Conservation (phyloP, 2,329 filamentous ascomycete genomes). For the Clonostachys chloroleuca region DNA sequence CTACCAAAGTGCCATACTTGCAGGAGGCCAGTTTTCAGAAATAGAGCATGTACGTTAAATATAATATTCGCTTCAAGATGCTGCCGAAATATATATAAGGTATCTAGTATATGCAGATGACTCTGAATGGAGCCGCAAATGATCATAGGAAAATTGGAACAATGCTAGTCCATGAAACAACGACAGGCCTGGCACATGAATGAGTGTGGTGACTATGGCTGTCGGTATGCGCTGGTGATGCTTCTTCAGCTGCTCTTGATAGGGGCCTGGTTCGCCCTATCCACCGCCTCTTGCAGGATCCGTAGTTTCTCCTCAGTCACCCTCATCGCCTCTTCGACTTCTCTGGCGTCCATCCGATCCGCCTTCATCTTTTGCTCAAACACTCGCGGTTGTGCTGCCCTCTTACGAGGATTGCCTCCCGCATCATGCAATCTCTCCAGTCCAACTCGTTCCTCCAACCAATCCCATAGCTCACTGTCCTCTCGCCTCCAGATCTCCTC, state of each 20-base stretch:
- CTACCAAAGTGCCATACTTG: too few species aligned
- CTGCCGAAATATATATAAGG: too few species aligned
- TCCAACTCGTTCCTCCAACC: constrained; percentile 83
- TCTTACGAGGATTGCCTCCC: constrained; percentile 30
- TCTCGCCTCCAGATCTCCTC: constrained; percentile 90
- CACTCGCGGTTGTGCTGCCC: constrained; percentile 46
- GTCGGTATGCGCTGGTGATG: too few species aligned
- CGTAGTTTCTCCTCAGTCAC: constrained; percentile 83
- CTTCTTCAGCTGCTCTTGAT: constrained; percentile 1
- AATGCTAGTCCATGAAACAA: neutral
- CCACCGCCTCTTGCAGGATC: constrained; percentile 68
- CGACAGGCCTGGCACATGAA: neutral
- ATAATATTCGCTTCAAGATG: too few species aligned
- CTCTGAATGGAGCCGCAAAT: too few species aligned
- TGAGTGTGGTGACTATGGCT: too few species aligned
- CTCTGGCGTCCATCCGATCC: constrained; percentile 63
- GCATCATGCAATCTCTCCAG: constrained; percentile 52
- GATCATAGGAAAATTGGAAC: too few species aligned
- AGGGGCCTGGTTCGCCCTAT: constrained; percentile 31
- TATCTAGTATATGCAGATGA: too few species aligned
- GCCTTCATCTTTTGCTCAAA: constrained; percentile 55
- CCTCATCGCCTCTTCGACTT: constrained; percentile 75
- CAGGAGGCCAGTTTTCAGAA: too few species aligned
- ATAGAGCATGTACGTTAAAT: too few species aligned
- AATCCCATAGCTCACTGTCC: constrained; percentile 87